Base-by-base conservation (phyloP, 176 grass and related monocot genomes). In the Aegilops bicornis region DNA sequence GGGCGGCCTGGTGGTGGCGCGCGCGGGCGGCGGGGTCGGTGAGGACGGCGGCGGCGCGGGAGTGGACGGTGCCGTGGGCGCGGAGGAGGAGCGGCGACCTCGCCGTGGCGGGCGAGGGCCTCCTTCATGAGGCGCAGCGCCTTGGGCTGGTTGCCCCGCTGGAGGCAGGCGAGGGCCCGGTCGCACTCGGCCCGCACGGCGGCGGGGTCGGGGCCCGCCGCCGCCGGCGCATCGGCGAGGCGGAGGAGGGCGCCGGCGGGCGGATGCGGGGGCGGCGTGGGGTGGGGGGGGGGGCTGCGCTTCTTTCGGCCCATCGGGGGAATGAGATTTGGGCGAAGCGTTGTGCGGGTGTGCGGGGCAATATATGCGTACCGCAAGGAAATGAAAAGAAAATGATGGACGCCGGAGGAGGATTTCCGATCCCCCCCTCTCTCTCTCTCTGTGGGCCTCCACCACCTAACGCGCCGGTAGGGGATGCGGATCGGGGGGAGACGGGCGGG, bases 91-190 rank as follows among this genome's bases (percentile, higher is more conserved):
- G 83, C 32, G 90, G 89, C 5, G 86, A 84, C 0, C 16, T 95
- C 88, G 5, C 86, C 88, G 78, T 95, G 73, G 78, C 82, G 87
- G 40, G 36, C 33, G 8, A 88, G 37, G 22, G 91, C 91, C 4
- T 98, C 96, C 80, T 85, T 92, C 93, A 92, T 94, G 50, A 94
- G 25, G 2, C 88, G 88, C 66, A 94, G 79, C 29, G 96, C 89
- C 64, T 88, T 89, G 29, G 91, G 86, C 48, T 95, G 90, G 64
- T 81, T 95, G 19, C 93, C 93, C 2, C 88, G 88, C 78, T 89
- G 93, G 36, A 95, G 91, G 56, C 79, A 82, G 0, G 73, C 84
- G 27, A 95, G 82, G 14, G 93, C 90, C 74, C 59, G 72, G 10
- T 98, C 91, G 87, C 92, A 95, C 83, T 94, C 90, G 42, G 79